Base-by-base conservation (phyloP, 441 rosid genomes). In the Adansonia gregorii region DNA sequence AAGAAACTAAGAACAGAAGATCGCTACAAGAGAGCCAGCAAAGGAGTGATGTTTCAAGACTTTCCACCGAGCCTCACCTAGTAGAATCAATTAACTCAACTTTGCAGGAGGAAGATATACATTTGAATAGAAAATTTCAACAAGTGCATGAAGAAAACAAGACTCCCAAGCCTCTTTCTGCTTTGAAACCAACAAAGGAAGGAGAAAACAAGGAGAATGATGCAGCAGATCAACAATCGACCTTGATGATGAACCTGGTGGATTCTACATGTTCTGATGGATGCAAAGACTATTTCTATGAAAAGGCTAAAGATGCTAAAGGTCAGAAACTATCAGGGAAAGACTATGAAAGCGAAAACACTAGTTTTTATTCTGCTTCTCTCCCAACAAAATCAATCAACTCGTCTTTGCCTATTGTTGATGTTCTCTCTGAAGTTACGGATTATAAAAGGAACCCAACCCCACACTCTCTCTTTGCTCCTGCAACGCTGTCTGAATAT, bases 381-480 rank as follows among this genome's bases (percentile, higher is more conserved):
- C 51, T 83, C 52, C 76, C 74, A 69, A 78, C 70, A 60, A 85
- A 80, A 83, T 78, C 82, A 72, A 81, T 74, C 39, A 86, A 69
- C 66, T 82, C 86, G 15, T 76, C 87, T 60, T 66, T 83, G 71
- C 81, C 80, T 43, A 39, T 3, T 43, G 82, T 76, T 51, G 85
- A 86, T 72, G 59, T 78, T 73, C 64, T 82, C 51, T 70, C 72
- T 22, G 76, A 82, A 54, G 56, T 72, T 72, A 70, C 52, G 20
- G 88, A 72, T 72, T 65, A 76, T 72, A 80, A 83, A 64, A 83
- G 84, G 63, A 85, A 76, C 82, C 83, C 77, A 77, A 88, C 83
- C 52, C 86, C 87, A 6, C 76, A 75, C 39, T 87, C 80, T 46
- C 63, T 70, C 27, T 66, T 75, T 80, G 80, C 80, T 74, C 80